Evolutionary conservation across 208 protist genomes (phyloP).

Genomic region (Crithidia fasciculata): DNA sequence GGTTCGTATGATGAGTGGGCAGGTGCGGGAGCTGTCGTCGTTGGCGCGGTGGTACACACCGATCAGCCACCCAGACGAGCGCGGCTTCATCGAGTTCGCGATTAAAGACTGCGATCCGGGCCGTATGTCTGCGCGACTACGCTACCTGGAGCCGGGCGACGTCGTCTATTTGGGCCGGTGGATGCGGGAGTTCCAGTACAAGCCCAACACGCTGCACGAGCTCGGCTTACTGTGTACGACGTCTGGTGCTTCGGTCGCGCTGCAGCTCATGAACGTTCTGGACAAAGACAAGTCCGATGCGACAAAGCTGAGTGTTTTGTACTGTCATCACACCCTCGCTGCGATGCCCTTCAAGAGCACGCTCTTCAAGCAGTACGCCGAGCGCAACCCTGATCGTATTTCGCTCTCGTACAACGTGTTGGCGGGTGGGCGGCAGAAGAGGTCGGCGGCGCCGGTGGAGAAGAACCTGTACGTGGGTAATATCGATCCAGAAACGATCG

Average conservation of each 20-base stretch:
- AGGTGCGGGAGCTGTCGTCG: conserved; percentile 53
- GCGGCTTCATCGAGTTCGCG: conserved; percentile 85
- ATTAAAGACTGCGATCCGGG: conserved; percentile 83
- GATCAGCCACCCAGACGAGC: conserved; percentile 79
- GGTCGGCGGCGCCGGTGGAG: conserved; percentile 23
- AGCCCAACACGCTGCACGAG: conserved; percentile 52
- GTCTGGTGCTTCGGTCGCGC: conserved; percentile 71
- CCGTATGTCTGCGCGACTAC: conserved; percentile 78
- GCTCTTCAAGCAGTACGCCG: conserved; percentile 48
- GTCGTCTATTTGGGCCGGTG: conserved; percentile 83
- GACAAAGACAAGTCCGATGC: conserved; percentile 51
- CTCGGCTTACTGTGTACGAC: conserved; percentile 81
- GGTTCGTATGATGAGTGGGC: conserved; percentile 63
- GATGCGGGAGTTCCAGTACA: conserved; percentile 87
- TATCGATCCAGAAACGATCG: conserved; percentile 68
- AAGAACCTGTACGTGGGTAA: conserved; percentile 74
- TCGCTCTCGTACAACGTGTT: conserved; percentile 73
- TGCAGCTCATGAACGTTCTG: conserved; percentile 86
- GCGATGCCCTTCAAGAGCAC: conserved; percentile 66
- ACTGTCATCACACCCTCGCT: conserved; percentile 67
- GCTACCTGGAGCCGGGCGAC: conserved; percentile 74
- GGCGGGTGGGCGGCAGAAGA: conserved; percentile 21
- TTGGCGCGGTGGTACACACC: conserved; percentile 87
- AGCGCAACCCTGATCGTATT: conserved; percentile 48
- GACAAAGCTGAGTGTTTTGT: conserved; percentile 66